Percentiles rank a stretch among this genome's conserved stretches.
These are phyloP conservation scores for Plasmopara muralis DNA, from an alignment of 352 stramenopile species.

Conservation along the genomic window DNA sequence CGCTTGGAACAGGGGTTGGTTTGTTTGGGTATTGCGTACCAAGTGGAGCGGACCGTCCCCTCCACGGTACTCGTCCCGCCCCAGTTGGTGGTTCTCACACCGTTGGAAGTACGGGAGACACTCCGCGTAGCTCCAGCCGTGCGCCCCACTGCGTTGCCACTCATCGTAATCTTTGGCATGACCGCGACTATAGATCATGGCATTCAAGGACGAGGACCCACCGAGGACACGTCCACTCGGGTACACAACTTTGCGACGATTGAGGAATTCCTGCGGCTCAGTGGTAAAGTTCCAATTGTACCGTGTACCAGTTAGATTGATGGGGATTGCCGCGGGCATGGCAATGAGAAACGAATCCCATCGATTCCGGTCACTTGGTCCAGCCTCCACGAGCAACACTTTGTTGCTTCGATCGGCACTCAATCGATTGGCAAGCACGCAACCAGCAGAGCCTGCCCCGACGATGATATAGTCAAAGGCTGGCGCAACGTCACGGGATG, in stretches of 20 bases:
- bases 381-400: constrained; percentile 87
- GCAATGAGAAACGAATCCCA: constrained; percentile 86
- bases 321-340: constrained; percentile 78
- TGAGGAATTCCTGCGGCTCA: constrained; percentile 68
- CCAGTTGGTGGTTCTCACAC: constrained; percentile 61
- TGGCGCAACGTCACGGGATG: constrained; percentile 8
- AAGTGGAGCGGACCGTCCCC: constrained; percentile 66
- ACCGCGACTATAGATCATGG: constrained; percentile 85
- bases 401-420: constrained; percentile 70
- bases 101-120: constrained; percentile 83
- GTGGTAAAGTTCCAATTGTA: constrained; percentile 87
- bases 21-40: constrained; percentile 46
- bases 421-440: constrained; percentile 85
- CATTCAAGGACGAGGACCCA: constrained; percentile 81
- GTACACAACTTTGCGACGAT: constrained; percentile 67
- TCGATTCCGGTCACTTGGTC: constrained; percentile 63
- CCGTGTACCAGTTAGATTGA: constrained; percentile 69
- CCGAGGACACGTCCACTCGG: constrained; percentile 75
- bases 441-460: constrained; percentile 84
- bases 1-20: constrained; percentile 76
- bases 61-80: constrained; percentile 62
- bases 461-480: constrained; percentile 90
- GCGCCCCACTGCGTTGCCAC: constrained; percentile 58
- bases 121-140: constrained; percentile 77
- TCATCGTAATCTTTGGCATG: constrained; percentile 83